Base-by-base conservation (phyloP, 1,284 basidiomycete species). In the Uromyces viciae-fabae region DNA sequence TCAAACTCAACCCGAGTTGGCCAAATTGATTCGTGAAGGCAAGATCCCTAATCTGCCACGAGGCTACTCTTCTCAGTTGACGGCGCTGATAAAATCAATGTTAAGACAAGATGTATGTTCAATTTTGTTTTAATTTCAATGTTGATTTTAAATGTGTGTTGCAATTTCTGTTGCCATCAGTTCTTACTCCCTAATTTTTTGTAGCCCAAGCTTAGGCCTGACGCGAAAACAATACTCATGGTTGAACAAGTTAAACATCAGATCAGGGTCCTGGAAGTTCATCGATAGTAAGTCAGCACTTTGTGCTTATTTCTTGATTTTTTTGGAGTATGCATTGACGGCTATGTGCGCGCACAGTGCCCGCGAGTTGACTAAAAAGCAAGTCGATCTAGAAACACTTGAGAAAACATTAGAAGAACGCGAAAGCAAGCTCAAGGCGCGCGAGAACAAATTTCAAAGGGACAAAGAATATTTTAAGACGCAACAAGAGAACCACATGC, bases 21-120 rank as follows among this genome's bases (percentile, higher is more conserved):
- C 91, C 78, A 90, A 91, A 82, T 89, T 92, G 81, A 93, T 96
- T 85, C 89, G 93, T 78, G 93, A 93, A 83, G 93, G 92, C 19
- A 90, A 92, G 31, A 93, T 95, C 85, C 94, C 94, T 17, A 92
- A 92, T 17, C 86, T 96, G 73, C 94, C 94, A 0, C 89, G 91
- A 83, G 90, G 91, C 2, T 95, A 95, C 85, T 93, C 92, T 19
- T 90, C 91, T 79, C 88, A 90, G 1, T 86, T 95, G 40, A 88
- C 89, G 5, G 88, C 88, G n/a, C 89, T 92, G 79, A 94, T 95
- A 84, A 93, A 92, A 85, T 89, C 91, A 0, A 95, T 95, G 94
- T 87, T 95, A 5, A 93, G 91, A 84, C 88, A 94, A 36, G 94
- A 94, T 84, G 93, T 94, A 84, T 82, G 91, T 86, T 31, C 7